Base-by-base conservation (phyloP, 2,329 filamentous ascomycete species). In the Rhinocladiella mackenziei region DNA sequence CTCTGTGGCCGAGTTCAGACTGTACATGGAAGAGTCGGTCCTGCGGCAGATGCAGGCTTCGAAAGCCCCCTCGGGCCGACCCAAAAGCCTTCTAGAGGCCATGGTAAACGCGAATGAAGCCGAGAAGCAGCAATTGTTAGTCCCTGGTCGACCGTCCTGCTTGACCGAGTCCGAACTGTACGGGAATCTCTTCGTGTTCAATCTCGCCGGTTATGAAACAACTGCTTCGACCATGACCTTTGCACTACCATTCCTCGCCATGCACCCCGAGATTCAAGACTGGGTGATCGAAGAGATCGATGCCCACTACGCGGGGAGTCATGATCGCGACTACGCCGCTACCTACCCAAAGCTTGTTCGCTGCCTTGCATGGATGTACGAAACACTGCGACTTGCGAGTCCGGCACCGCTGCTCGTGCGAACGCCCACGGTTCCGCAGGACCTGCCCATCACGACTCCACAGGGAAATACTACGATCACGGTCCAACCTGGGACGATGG, bases 101-200 rank as follows among this genome's bases (percentile, higher is more conserved):
- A 30, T 55, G 25, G 34, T 55, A 46, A 53, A 51, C 38, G 30
- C 30, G 11, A 31, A 18, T 8, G 14, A 15, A 7, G 23, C 14
- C n/a, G 17, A 20, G 2, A 45, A 39, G 14, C 33, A 51, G 11
- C 25, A n/a, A 4, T 33, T 6, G 29, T 19, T 8, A 15, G 30
- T 5, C 10, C 31, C 7, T 15, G 17, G 30, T 32, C 18, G 5
- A 17, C 30, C 5, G 10, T 26, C 32, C 15, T 44, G 52, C n/a
- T 50, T 71, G 7, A 58, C 60, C 1, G 61, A 68, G 5, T 60
- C 65, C 1, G 69, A 73, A 42, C 62, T 70, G 32, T 59, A 60
- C 23, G 66, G 69, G 2, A 74, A 73, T 46, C 55, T 74, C 5
- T 74, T 69, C 58, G 58, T 72, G 23, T 71, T 74, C 53, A 73